phyloP scores from a whole-genome alignment of 495 filamentous ascomycete species.

The Hamigera avellanea region DNA sequence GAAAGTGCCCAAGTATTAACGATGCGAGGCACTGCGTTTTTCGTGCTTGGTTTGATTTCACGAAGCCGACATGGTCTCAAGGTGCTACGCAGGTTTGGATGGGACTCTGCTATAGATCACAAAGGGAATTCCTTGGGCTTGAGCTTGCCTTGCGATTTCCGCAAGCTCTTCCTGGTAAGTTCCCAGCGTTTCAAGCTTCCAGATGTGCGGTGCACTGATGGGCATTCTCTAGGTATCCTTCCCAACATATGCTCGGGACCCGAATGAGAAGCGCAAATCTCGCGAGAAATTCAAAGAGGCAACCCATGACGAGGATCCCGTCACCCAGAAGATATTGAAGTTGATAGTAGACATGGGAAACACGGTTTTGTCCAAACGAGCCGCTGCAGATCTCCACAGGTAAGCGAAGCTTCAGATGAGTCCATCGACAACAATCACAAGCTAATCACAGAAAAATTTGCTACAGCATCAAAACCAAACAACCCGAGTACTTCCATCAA shows the following conservation, averaged over 20 bases:
- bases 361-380: constrained; percentile 70
- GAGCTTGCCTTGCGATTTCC: constrained; percentile 70
- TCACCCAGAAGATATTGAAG: constrained; percentile 62
- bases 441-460: constrained; percentile 7
- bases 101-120: constrained; percentile 81
- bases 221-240: constrained; percentile 21
- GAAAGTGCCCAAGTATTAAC: constrained; percentile 79
- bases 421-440: constrained; percentile 1
- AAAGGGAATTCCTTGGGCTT: constrained; percentile 76
- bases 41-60: constrained; percentile 85
- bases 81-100: constrained; percentile 74
- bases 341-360: constrained; percentile 81
- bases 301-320: constrained; percentile 48
- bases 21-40: constrained; percentile 90
- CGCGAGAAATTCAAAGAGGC: constrained; percentile 32
- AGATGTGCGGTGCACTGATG: constrained; percentile 5
- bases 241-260: constrained; percentile 18
- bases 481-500: constrained; percentile 60
- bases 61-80: constrained; percentile 85
- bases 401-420: constrained; percentile 22
- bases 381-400: constrained; percentile 58
- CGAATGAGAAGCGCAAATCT: constrained; percentile 25
- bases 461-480: constrained; percentile 51
- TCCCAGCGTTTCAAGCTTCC: constrained; percentile 16
- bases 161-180: constrained; percentile 60